A percentile compares a stretch with the other conserved stretches of the same genome.
Evolutionary conservation across 192 early-diverging fungal genomes (phyloP).

Genomic region (Chytriomyces hyalinus): DNA sequence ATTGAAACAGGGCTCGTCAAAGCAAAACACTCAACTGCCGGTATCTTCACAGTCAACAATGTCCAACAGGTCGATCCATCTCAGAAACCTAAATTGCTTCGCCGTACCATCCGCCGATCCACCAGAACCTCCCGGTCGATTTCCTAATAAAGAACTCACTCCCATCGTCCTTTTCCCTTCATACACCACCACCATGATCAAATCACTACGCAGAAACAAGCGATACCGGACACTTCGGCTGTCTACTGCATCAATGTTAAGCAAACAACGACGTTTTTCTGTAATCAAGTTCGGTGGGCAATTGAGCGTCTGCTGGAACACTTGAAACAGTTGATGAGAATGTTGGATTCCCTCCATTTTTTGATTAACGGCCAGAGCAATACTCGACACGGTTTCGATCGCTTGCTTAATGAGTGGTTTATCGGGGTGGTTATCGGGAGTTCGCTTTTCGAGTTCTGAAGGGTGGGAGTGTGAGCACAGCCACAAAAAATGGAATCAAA

Average conservation of each 20-base stretch:
- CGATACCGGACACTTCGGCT: constrained; percentile 27
- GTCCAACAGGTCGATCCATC: constrained; percentile 58
- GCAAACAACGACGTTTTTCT: constrained; percentile 50
- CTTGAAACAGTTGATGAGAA: constrained; percentile 55
- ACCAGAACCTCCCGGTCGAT: neutral
- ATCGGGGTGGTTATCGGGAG: constrained; percentile 57
- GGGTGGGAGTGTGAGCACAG: constrained; percentile 3
- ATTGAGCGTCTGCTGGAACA: constrained; percentile 56
- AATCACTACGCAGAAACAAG: constrained; percentile 56
- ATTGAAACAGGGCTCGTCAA: neutral
- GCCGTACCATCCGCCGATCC: constrained; percentile 29
- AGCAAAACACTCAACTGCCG: constrained; percentile 28
- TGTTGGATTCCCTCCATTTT: constrained; percentile 60
- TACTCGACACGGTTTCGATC: constrained; percentile 44
- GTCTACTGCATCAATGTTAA: constrained; percentile 53
- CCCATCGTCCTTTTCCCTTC: constrained; percentile 28
- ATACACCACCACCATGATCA: constrained; percentile 50
- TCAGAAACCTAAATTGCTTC: constrained; percentile 38
- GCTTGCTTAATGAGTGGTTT: constrained; percentile 44
- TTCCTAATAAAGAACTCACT: neutral
- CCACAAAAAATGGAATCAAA: neutral
- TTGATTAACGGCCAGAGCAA: constrained; percentile 59
- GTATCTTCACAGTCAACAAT: constrained; percentile 42
- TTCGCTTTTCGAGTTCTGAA: constrained; percentile 56
- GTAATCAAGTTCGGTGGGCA: constrained; percentile 60